phyloP scores from a whole-genome alignment of 805 yeast species.

The Candida dajiaensis region DNA sequence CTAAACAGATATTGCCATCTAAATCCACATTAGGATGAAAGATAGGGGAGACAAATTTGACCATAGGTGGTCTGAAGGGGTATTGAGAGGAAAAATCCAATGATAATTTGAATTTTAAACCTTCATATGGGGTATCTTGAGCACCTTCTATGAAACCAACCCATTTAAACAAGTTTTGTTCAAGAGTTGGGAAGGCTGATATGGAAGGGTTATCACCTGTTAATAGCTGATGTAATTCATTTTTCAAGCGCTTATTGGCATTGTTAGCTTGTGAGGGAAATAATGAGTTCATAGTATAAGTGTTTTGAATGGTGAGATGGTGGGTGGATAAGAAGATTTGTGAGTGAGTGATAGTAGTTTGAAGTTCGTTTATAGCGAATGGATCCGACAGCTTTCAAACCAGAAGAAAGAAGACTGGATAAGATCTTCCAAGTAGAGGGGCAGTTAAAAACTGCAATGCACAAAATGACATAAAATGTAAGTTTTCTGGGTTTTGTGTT shows the following conservation, averaged over 20 bases:
- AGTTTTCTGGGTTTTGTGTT: no score
- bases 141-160: conserved; percentile 42
- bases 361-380: no score
- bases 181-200: conserved; percentile 49
- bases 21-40: conserved; percentile 50
- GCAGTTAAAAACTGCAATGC: no score
- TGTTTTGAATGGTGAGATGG: no score
- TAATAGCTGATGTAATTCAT: conserved; percentile 41
- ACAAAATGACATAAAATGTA: no score
- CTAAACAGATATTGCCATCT: conserved; percentile 60
- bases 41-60: conserved; percentile 43
- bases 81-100: conserved; percentile 48
- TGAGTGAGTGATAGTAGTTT: no score
- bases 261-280: no score
- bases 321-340: background rate
- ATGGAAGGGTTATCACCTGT: conserved; percentile 45
- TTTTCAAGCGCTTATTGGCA: background rate
- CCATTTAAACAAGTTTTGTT: conserved; percentile 43
- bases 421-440: no score
- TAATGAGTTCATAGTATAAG: no score
- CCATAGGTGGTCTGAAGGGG: conserved; percentile 53
- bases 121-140: conserved; percentile 42
- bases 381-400: no score
- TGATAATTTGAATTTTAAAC: conserved; percentile 42
- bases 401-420: no score